phyloP scores from a whole-genome alignment of 768 basidiomycete genomes.

The Mycena maculata region DNA sequence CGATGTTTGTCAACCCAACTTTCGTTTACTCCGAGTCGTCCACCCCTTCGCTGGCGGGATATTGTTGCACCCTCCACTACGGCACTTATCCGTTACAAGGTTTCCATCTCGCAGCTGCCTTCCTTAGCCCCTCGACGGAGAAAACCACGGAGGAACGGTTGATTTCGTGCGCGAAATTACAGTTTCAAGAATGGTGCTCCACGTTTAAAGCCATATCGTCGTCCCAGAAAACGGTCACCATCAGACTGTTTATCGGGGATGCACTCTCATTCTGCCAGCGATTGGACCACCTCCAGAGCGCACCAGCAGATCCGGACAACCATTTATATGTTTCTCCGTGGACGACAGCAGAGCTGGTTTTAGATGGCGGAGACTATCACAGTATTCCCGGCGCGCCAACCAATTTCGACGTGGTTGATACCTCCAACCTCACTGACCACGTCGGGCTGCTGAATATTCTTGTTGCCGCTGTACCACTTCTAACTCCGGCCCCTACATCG shows the following conservation, averaged over 20 bases:
- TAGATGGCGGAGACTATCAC: slow-evolving; percentile 44
- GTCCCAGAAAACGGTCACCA: slow-evolving; percentile 16
- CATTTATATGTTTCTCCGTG: slow-evolving; percentile 36
- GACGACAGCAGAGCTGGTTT: slow-evolving; percentile 39
- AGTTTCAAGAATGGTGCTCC: slow-evolving; percentile 47
- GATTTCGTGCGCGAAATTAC: slow-evolving; percentile 35
- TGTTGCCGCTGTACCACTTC: slow-evolving; percentile 44
- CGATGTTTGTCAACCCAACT: slow-evolving; percentile 49
- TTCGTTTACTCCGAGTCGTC: slow-evolving; percentile 41
- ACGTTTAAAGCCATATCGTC: slow-evolving; percentile 38
- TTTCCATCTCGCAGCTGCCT: slow-evolving; percentile 48
- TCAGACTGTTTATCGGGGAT: slow-evolving; percentile 44
- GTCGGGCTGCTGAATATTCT: slow-evolving; percentile 54
- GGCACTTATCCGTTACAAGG: slow-evolving; percentile 44
- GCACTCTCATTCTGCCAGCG: slow-evolving; percentile 45
- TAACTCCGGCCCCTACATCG: slow-evolving; percentile 35
- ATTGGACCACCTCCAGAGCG: slow-evolving; percentile 20
- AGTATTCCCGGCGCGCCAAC: slow-evolving; percentile 38
- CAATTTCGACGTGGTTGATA: slow-evolving; percentile 53
- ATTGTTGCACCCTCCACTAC: slow-evolving; percentile 48
- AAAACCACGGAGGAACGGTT: slow-evolving; percentile 28
- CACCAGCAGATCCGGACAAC: slow-evolving; percentile 13
- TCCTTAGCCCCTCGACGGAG: slow-evolving; percentile 26
- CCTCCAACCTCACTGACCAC: slow-evolving; percentile 54
- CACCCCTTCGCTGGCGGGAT: slow-evolving; percentile 39